phyloP scores from a whole-genome alignment of 352 stramenopile species.

The Pythium chondricola region DNA sequence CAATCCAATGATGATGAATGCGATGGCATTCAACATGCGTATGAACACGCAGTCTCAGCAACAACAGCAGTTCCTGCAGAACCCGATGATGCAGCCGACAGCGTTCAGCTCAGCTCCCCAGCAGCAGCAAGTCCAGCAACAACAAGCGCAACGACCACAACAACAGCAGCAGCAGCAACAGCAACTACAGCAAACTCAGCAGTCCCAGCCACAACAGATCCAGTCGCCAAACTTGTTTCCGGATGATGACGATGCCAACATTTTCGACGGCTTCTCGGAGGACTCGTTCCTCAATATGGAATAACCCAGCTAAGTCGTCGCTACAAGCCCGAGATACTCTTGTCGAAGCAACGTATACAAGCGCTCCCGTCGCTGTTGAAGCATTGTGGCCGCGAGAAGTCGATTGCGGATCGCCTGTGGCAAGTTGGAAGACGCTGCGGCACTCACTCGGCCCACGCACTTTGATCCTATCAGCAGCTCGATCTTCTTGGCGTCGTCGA shows the following conservation, averaged over 20 bases:
- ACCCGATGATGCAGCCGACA: slow-evolving; percentile 10
- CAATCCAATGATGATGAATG: slow-evolving; percentile 36
- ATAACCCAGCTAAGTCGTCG: slow-evolving; percentile 31
- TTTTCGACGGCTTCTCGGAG: slow-evolving; percentile 73
- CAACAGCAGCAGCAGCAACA: slow-evolving; percentile 18
- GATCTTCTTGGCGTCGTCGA: slow-evolving; percentile 60
- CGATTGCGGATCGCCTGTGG: slow-evolving; percentile 40
- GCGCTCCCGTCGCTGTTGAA: slow-evolving; percentile 43
- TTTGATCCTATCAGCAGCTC: slow-evolving; percentile 58
- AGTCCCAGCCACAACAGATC: slow-evolving; percentile 14
- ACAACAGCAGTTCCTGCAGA: slow-evolving; percentile 19
- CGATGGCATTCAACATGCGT: slow-evolving; percentile 28
- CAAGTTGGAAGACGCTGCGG: slow-evolving; percentile 35
- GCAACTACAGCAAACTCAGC: slow-evolving; percentile 16
- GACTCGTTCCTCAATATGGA: slow-evolving; percentile 74
- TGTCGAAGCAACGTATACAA: slow-evolving; percentile 43
- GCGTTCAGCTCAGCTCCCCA: not conserved
- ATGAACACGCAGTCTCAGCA: slow-evolving; percentile 24
- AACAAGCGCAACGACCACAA: slow-evolving; percentile 16
- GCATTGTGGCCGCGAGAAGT: slow-evolving; percentile 31
- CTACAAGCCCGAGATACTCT: slow-evolving; percentile 26
- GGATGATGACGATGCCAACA: slow-evolving; percentile 53
- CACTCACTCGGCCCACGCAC: slow-evolving; percentile 43
- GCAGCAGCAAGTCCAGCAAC: slow-evolving; percentile 16
- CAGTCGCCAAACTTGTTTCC: slow-evolving; percentile 17